Percentiles rank a stretch among this genome's conserved stretches.
Evolutionary conservation across 495 filamentous ascomycete genomes (phyloP).

Genomic region (Penicillium ochrochloron): DNA sequence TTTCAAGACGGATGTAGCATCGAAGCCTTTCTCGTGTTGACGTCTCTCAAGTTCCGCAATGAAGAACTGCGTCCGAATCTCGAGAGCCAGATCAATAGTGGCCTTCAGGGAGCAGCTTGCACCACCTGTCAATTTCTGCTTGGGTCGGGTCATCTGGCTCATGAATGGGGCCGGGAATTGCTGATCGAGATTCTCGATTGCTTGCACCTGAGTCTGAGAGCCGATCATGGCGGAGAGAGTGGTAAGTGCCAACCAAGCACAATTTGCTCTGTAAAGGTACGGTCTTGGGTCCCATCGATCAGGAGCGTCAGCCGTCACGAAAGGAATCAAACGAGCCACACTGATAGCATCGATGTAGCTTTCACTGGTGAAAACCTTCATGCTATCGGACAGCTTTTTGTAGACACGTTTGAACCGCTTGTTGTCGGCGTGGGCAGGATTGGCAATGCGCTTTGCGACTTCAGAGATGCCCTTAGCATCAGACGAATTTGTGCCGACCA

Average conservation of each 20-base stretch:
- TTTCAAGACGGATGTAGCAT: constrained; percentile 32
- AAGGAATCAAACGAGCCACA: constrained; percentile 26
- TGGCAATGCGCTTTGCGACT: constrained; percentile 27
- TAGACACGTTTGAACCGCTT: constrained; percentile 28
- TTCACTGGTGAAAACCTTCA: constrained; percentile 31
- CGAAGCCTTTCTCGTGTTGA: constrained; percentile 32
- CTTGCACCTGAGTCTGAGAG: constrained; percentile 21
- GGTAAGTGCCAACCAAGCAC: constrained; percentile 41
- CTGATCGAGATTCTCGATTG: constrained; percentile 36
- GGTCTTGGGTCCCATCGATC: constrained; percentile 33
- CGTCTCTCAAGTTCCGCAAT: constrained; percentile 38
- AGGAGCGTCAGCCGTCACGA: constrained; percentile 17
- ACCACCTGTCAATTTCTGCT: constrained; percentile 19
- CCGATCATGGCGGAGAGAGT: constrained; percentile 33
- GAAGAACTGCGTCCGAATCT: constrained; percentile 46
- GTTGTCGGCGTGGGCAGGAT: constrained; percentile 36
- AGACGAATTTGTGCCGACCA: constrained; percentile 30
- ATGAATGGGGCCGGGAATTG: constrained; percentile 44
- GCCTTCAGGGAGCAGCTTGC: constrained; percentile 33
- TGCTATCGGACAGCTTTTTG: constrained; percentile 28
- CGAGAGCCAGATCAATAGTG: constrained; percentile 45
- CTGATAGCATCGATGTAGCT: constrained; percentile 37
- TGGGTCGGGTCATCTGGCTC: constrained; percentile 22
- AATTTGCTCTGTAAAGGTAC: constrained; percentile 45
- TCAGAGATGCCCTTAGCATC: constrained; percentile 33